Base-by-base conservation (phyloP, 2,329 filamentous ascomycete species). In the Anthostomella pinea region DNA sequence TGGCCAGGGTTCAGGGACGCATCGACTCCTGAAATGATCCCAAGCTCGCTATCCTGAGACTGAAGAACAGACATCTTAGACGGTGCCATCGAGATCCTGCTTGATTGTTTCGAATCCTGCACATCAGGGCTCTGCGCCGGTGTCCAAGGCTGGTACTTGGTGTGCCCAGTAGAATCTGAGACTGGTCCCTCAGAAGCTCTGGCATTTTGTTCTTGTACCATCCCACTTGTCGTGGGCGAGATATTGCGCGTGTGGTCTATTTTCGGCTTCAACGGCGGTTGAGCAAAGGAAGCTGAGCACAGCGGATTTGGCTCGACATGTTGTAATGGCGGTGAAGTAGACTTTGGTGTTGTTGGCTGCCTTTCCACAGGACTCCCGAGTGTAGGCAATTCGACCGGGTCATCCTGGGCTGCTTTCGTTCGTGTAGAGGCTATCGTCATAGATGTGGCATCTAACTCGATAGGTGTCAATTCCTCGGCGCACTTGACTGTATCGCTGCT, bases 381-480 rank as follows among this genome's bases (percentile, higher is more conserved):
- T n/a, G 53, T 49, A 22, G 52, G 36, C 14, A 58, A 46, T 33
- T 56, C 56, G n/a, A 42, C 42, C 5, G 45, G 34, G n/a, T 19
- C 33, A 41, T 45, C 38, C 7, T 48, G 49, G 8, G 31, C 15
- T 17, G 45, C 3, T 5, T 49, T 37, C 9, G 45, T 42, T 24
- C 41, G 39, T 13, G 43, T 39, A 11, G 37, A 24, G 6, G 33
- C 27, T 14, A 40, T 35, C 3, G 16, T 25, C 9, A 40, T 38
- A 23, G 49, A 48, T 1, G 47, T 47, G 21, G 51, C 53, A 31
- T 60, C 58, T 20, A 60, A 30, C 38, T 60, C 58, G 18, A 59
- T 37, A 6, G 57, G 58, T 14, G 58, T 57, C 17, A 60, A 38
- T 34, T 60, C 58, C 24, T 59, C 57, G 10, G 58, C 58, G 26